Evolutionary conservation across 441 rosid species (phyloP), one percentile per base, ranked within the genome.

Genomic region (Biscutella laevigata): DNA sequence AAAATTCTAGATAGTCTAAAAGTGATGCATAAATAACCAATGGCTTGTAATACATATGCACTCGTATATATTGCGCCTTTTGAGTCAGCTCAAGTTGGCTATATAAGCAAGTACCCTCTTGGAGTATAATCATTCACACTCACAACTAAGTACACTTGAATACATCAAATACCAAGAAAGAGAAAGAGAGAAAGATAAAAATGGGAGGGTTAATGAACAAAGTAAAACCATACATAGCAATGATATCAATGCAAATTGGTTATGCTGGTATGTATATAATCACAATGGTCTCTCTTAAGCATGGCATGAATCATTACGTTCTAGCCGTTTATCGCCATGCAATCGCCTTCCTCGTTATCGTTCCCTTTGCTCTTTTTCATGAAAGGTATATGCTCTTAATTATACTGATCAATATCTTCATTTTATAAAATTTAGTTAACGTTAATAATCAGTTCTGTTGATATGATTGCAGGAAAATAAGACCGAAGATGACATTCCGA

Each of bases 311-410:
- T 58, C 94, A 84, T 72, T 91, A 74, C 67, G 26, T 83, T 21
- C 74, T 91, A 13, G 76, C 84, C 1, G 80, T 78, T 10, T 91
- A 91, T 52, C 95, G 98, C 3, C 91, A 91, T 45, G 83, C 77
- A 5, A 79, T 70, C 12, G 98, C 98, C 24, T 72, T 86, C 22
- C 17, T 75, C 17, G 74, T 76, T 36, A 76, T 91, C 38, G 84
- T 88, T 1, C 98, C 98, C 6, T 87, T 84, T 14, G 98, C 96
- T 40, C 56, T 91, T 4, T 53, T 77, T 35, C 79, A 87, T 13
- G 98, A 91, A 70, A 77, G 98, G 98, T 88, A 21, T 11, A 30
- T n/a, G n/a, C n/a, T n/a, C n/a, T n/a, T n/a, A n/a, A n/a, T n/a
- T n/a, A n/a, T n/a, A n/a, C n/a, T n/a, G n/a, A n/a, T n/a, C n/a